These are phyloP conservation scores for Martensiomyces pterosporus DNA, from an alignment of 192 early-diverging fungal species.

Conservation along the genomic window DNA sequence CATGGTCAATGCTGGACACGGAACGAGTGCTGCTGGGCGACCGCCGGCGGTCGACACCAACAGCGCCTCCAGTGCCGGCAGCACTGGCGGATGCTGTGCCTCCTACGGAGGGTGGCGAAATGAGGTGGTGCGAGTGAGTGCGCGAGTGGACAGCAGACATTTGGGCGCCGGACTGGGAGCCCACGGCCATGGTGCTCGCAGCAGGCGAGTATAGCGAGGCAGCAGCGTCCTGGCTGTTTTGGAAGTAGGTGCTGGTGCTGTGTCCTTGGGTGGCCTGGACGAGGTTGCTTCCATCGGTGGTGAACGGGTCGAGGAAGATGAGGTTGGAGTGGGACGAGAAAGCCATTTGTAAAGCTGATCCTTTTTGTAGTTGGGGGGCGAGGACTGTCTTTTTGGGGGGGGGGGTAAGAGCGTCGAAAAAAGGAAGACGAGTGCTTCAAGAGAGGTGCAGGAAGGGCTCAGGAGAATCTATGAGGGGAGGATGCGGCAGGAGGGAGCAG, in stretches of 20 bases:
- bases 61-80: not conserved
- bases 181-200: not conserved
- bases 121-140: not conserved
- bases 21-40: constrained; percentile 32
- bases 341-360: constrained; percentile 15
- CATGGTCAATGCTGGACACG: constrained; percentile 31
- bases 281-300: constrained; percentile 7
- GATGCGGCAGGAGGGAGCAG: too few relatives aligned
- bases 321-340: constrained; percentile 29
- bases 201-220: not conserved
- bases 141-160: too few relatives aligned
- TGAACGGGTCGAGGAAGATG: constrained; percentile 28
- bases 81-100: constrained; percentile 1
- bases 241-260: constrained; percentile 10
- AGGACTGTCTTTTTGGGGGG: constrained; percentile 3
- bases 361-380: constrained; percentile 1
- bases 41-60: constrained; percentile 20
- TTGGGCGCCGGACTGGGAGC: too few relatives aligned
- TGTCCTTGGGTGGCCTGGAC: constrained; percentile 2
- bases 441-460: too few relatives aligned
- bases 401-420: not conserved
- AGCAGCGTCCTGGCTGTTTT: not conserved
- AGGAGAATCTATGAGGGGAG: too few relatives aligned
- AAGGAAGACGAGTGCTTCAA: too few relatives aligned
- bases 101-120: not conserved